phyloP scores from a whole-genome alignment of 208 protist genomes.

The Vickermania spadyakhi region DNA sequence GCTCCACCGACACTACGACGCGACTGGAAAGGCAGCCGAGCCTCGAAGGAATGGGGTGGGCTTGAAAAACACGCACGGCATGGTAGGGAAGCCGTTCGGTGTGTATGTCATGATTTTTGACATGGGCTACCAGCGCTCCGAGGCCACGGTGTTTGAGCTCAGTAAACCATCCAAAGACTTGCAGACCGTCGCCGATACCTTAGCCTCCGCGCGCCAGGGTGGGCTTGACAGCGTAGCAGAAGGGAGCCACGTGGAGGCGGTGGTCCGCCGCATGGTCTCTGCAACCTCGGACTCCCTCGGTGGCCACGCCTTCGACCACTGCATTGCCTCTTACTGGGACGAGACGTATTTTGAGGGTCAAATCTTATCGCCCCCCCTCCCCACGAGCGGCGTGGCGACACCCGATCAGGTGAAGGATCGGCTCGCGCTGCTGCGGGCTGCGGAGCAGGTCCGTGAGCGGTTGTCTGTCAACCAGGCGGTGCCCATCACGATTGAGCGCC shows the following conservation, averaged over 20 bases:
- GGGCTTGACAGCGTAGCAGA: background rate
- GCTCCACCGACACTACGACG: background rate
- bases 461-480: slow-evolving; percentile 85
- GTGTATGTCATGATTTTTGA: slow-evolving; percentile 75
- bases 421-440: slow-evolving; percentile 69
- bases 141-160: slow-evolving; percentile 65
- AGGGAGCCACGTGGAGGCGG: slow-evolving; percentile 6
- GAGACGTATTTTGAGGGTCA: slow-evolving; percentile 23
- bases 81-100: background rate
- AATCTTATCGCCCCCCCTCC: slow-evolving; percentile 7
- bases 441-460: slow-evolving; percentile 72
- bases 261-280: slow-evolving; percentile 31
- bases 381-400: slow-evolving; percentile 7
- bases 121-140: slow-evolving; percentile 72
- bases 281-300: slow-evolving; percentile 56
- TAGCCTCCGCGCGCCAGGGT: background rate
- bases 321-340: slow-evolving; percentile 79
- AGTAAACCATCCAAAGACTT: background rate
- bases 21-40: background rate
- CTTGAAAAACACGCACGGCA: background rate
- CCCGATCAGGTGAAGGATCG: slow-evolving; percentile 26
- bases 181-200: background rate
- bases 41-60: background rate
- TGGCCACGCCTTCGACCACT: slow-evolving; percentile 78
- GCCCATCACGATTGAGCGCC: slow-evolving; percentile 67